phyloP scores from a whole-genome alignment of 257 asterid species.

The Nicotiana noctiflora region DNA sequence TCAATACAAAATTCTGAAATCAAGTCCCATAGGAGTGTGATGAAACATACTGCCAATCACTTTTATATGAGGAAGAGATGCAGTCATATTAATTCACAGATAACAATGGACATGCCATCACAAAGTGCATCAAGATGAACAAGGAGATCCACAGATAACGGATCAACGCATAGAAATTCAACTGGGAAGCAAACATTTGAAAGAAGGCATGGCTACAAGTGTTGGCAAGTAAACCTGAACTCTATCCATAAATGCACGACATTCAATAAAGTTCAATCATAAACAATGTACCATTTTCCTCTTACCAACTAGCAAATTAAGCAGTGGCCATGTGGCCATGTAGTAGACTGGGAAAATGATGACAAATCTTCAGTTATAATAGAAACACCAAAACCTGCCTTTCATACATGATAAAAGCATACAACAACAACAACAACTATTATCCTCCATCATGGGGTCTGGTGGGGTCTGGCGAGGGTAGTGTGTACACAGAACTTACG shows the following conservation, averaged over 20 bases:
- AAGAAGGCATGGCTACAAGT: background rate
- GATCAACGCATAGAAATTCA: background rate
- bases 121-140: slow-evolving; percentile 9
- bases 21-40: background rate
- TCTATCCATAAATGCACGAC: background rate
- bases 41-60: background rate
- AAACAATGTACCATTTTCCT: background rate
- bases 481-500: too few species aligned
- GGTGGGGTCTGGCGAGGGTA: too few species aligned
- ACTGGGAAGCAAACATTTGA: background rate
- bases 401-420: background rate
- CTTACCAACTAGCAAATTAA: background rate
- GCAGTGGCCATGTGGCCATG: background rate
- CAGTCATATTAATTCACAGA: background rate
- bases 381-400: background rate
- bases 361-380: background rate
- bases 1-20: background rate
- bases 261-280: background rate
- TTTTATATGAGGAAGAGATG: background rate
- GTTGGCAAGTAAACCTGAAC: background rate
- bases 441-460: too few species aligned
- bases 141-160: background rate
- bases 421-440: too few species aligned
- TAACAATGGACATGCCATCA: slow-evolving; percentile 1
- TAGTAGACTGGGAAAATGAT: background rate